Percentiles rank a stretch among this genome's conserved stretches.
Conservation (phyloP, 108 stramenopile species). For the Skeletonema grethae region DNA sequence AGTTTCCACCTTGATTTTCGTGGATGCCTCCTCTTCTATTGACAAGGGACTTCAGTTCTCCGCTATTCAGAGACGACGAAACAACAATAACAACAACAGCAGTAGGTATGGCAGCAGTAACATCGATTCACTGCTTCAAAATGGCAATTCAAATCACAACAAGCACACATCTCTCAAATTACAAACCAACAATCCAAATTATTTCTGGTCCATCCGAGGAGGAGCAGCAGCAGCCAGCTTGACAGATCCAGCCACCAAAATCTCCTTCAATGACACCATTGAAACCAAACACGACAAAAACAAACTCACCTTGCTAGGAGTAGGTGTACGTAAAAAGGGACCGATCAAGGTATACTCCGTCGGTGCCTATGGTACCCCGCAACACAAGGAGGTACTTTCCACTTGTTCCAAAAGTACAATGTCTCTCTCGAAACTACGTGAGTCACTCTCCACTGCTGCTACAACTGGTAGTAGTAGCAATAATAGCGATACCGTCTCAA, state of each 20-base stretch:
- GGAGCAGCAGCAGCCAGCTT: constrained; percentile 18
- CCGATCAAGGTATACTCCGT: constrained; percentile 87
- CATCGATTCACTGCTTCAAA: not conserved
- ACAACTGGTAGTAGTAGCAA: not conserved
- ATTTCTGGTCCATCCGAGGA: not conserved
- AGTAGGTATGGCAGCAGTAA: not conserved
- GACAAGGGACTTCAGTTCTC: not conserved
- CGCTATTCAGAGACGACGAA: not conserved
- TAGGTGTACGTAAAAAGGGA: constrained; percentile 81
- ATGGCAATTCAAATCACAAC: not conserved
- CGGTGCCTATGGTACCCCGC: constrained; percentile 67
- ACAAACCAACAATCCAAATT: not conserved
- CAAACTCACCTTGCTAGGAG: constrained; percentile 49
- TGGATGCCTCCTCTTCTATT: not conserved
- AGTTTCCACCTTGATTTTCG: not conserved
- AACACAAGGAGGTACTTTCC: constrained; percentile 47
- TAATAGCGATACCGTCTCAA: not conserved
- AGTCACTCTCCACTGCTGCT: constrained; percentile 42
- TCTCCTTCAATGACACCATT: constrained; percentile 55
- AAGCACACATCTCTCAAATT: not conserved
- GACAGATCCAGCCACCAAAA: constrained; percentile 73
- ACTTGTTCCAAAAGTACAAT: constrained; percentile 39
- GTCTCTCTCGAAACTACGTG: constrained; percentile 54
- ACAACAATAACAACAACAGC: not conserved
- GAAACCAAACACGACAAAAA: constrained; percentile 5